A percentile compares a stretch with the other conserved stretches of the same genome.
Conservation (phyloP, 1,284 basidiomycete genomes). For the Cystobasidiaceae sp. region DNA sequence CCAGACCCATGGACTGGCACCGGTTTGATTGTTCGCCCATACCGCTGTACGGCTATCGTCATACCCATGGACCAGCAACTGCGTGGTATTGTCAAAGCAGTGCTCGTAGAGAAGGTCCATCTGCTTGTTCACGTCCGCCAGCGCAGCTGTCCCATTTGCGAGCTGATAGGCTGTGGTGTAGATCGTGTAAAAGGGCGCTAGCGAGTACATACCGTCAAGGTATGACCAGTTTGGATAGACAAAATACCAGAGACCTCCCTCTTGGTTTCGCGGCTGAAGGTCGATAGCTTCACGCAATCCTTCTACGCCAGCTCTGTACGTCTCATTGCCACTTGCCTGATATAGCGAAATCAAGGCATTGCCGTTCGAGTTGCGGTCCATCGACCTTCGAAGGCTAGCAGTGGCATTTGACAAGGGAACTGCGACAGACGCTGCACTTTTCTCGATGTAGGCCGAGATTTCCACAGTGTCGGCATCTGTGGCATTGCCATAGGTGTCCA, state of each 20-base stretch:
- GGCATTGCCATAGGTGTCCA: background rate
- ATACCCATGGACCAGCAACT: conserved; percentile 2
- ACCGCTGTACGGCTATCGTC: background rate
- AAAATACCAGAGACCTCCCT: background rate
- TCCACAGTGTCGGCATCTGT: background rate
- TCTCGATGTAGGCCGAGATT: background rate
- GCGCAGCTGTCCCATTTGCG: background rate
- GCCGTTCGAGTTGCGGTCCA: background rate
- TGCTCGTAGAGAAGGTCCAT: background rate
- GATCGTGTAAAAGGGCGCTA: background rate
- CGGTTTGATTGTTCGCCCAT: background rate
- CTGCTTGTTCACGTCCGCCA: background rate
- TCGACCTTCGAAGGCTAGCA: background rate
- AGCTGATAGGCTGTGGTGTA: background rate
- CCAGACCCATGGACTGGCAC: conserved; percentile 5
- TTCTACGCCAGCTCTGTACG: background rate
- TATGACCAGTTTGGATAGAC: conserved; percentile 7
- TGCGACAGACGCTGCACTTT: background rate
- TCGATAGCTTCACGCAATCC: background rate
- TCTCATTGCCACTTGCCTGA: background rate
- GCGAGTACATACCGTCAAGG: background rate
- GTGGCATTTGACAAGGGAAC: background rate
- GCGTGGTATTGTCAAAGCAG: background rate
- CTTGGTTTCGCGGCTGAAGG: background rate
- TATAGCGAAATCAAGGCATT: background rate